Evolutionary conservation across 2,329 filamentous ascomycete species (phyloP), one percentile per base, ranked within the genome.

Genomic region (Colletotrichum sp.): DNA sequence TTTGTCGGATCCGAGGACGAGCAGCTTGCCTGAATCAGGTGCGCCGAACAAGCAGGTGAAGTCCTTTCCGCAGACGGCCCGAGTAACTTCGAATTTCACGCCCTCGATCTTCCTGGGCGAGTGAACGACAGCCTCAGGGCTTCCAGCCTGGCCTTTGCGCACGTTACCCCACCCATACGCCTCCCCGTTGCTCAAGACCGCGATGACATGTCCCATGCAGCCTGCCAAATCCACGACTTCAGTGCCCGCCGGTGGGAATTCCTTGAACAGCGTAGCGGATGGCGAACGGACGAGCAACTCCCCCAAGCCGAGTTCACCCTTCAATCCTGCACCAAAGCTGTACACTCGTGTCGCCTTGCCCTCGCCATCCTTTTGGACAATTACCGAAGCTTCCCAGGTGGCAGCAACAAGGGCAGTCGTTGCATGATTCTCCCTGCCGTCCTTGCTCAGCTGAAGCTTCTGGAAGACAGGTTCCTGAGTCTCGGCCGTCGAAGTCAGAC

Each of bases 151-250:
- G 0, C 95, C 95, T 82, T 98, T 97, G 28, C 95, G 91, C 16
- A 94, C 93, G 80, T 92, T 95, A 0, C 97, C 97, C 96, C 96
- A 99, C 4, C 95, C 96, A 82, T 94, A 98, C 2, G 93, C 93
- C 18, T 94, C 89, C 1, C 96, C 96, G 81, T 94, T 93, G 59
- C 90, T 90, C 5, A 98, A 85, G 1, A 98, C 90, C 3, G 87
- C 92, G 18, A 98, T 90, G 0, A 92, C 92, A 82, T 99, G 97
- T 26, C 92, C 92, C 88, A 98, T 94, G 36, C 94, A 92, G 13
- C 94, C 94, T 3, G 93, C 87, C 30, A 98, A 82, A 74, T 93
- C 90, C 2, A 91, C 84, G 6, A 98, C 83, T n/a, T 87, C 84
- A 0, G 89, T 89, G 0, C 85, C 90, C 1, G 78, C 10, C 0